Base-by-base conservation (phyloP, 257 asterid species). In the Jacaranda mimosifolia region DNA sequence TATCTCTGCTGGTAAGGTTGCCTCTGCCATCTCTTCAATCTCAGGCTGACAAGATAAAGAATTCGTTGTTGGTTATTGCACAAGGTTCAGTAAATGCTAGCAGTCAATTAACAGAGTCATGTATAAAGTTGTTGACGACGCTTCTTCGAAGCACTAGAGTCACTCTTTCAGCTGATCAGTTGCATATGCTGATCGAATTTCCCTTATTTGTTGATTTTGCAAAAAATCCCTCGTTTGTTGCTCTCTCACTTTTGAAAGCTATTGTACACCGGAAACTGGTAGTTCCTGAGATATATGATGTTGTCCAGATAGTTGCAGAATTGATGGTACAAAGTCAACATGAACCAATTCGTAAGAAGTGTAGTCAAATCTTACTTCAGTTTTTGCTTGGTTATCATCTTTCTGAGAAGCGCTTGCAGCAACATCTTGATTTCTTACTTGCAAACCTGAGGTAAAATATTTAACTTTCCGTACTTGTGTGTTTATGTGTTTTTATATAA, bases 131-230 rank as follows among this genome's bases (percentile, higher is more conserved):
- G 88, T 79, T 95, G 84, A 88, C 93, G 5, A 83, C 82, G 48
- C 97, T 95, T 80, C 81, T 93, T 14, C 91, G 87, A 46, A 88
- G 86, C 81, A 86, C 89, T 67, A 85, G 87, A 77, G 87, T 91
- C 72, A 90, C 94, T 26, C 96, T 93, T 68, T 88, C 99, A 12
- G 74, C 87, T 45, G 92, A 88, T 68, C 98, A 95, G 82, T 80
- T 95, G 82, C 90, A 91, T 78, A 86, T 89, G 92, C 77, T 95
- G 79, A 85, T 93, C 77, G 97, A 90, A 56, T 93, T 95, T 81
- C 98, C 99, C 0, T 62, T 95, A 76, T 93, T 95, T 81, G 89
- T 93, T 81, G 99, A 93, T 80, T 87, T 95, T 62, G 94, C 92
- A 45, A 91, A 85, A 63, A 93, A 83, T 82, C 96, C 99, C 10